Base-by-base conservation (phyloP, 306 rosid genomes). In the Lablab purpureus region DNA sequence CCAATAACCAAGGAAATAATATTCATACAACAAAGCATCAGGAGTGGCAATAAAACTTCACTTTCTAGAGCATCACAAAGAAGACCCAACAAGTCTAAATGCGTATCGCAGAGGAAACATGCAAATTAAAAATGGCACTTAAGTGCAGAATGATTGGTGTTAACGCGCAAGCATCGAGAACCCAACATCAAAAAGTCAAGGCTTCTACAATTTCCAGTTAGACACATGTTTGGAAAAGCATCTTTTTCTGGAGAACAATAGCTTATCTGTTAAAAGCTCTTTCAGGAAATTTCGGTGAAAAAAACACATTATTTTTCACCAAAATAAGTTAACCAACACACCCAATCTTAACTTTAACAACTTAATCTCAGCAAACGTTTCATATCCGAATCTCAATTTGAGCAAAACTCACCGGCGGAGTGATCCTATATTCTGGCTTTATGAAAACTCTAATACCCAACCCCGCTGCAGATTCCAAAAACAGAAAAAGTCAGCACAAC, bases 401-500 rank as follows among this genome's bases (percentile, higher is more conserved):
- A 0, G 51, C n/a, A 73, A 74, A 82, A 58, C 88, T 74, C 76
- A 92, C 97, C 79, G 96, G 97, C 7, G 91, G 96, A 80, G 89
- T 87, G 86, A 92, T 92, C 82, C 90, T 90, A 75, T 81, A 90
- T 80, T 87, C 89, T 18, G 93, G 92, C 77, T 87, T 90, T 41
- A 90, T 75, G 22, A 81, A 73, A 69, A 89, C 91, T 76, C 85
- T 84, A 56, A 92, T 89, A 37, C 95, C 96, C 91, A 89, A 79
- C 73, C 93, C 96, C 13, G 94, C 97, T 92, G 89, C 83, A 84
- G 72, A 58, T 76, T 71, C 21, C 12, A 32, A n/a, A 62, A 19
- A 0, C 37, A 67, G n/a, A 19, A 77, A 56, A 36, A 11, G n/a
- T 23, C 46, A 7, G n/a, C 13, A 32, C 36, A 67, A 19, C 40